These are phyloP conservation scores for Blastobotrys capitulatus DNA, from an alignment of 1,139 yeast genomes.

Conservation along the genomic window DNA sequence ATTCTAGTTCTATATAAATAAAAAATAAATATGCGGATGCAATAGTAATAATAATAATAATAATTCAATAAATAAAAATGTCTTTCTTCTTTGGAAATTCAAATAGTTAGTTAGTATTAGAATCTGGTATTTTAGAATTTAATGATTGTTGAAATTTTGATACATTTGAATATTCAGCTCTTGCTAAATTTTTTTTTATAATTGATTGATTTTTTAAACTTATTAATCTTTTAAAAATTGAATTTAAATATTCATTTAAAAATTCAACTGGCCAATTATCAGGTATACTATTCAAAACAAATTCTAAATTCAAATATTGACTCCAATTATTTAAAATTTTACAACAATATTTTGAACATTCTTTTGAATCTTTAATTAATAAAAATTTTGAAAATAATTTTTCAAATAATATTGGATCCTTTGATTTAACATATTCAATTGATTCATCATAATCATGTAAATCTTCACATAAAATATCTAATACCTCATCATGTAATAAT, in stretches of 20 bases:
- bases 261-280: slow-evolving; percentile 34
- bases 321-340: slow-evolving; percentile 31
- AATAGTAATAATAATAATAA: too few relatives aligned
- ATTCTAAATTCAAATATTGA: slow-evolving; percentile 25
- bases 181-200: slow-evolving; percentile 23
- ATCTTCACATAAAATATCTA: slow-evolving; percentile 30
- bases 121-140: too few relatives aligned
- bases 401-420: slow-evolving; percentile 24
- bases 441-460: slow-evolving; percentile 35
- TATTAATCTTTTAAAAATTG: slow-evolving; percentile 20
- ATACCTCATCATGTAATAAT: slow-evolving; percentile 32
- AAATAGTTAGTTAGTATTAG: background rate
- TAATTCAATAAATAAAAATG: too few relatives aligned
- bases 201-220: slow-evolving; percentile 23
- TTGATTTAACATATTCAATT: slow-evolving; percentile 30
- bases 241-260: slow-evolving; percentile 26
- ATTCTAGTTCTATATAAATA: too few relatives aligned
- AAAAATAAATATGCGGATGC: background rate
- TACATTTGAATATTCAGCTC: slow-evolving; percentile 19
- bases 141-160: background rate
- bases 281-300: slow-evolving; percentile 30
- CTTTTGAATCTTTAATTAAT: slow-evolving; percentile 22
- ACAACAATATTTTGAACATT: slow-evolving; percentile 21
- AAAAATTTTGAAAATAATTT: slow-evolving; percentile 28
- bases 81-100: background rate